Evolutionary conservation across 768 basidiomycete species (phyloP).

Genomic region (Galerina marginata): DNA sequence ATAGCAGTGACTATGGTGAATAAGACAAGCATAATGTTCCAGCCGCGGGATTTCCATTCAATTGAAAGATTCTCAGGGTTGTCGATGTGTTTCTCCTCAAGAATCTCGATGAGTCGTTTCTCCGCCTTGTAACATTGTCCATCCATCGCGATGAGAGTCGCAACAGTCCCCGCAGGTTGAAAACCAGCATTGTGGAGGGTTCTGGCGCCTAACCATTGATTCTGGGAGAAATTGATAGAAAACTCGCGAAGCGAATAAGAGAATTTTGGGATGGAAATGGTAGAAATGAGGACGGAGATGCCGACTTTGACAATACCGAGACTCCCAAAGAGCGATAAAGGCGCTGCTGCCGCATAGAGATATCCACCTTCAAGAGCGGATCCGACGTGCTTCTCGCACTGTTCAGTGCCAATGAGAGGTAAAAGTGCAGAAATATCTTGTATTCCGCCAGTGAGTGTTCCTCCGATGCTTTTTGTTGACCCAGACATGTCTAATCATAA

Average conservation of each 20-base stretch:
- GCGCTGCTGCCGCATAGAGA: slow-evolving; percentile 13
- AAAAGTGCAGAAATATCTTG: slow-evolving; percentile 20
- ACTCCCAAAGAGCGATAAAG: slow-evolving; percentile 20
- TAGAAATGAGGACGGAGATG: slow-evolving; percentile 14
- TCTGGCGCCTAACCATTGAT: not conserved
- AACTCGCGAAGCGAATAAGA: not conserved
- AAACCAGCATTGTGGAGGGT: not conserved
- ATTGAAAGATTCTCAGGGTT: not conserved
- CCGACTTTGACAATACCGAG: slow-evolving; percentile 15
- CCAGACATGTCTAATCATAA: not conserved
- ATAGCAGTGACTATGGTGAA: not conserved
- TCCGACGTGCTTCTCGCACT: slow-evolving; percentile 20
- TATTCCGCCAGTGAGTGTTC: slow-evolving; percentile 14
- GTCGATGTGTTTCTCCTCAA: not conserved
- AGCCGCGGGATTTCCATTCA: not conserved
- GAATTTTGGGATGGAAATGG: not conserved
- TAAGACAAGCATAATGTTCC: slow-evolving; percentile 3
- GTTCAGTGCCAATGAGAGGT: slow-evolving; percentile 19
- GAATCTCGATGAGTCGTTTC: not conserved
- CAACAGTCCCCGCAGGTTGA: not conserved
- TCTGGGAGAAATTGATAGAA: not conserved
- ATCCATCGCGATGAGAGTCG: not conserved
- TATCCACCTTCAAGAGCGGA: slow-evolving; percentile 18
- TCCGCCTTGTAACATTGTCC: not conserved
- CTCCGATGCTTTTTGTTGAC: not conserved